These are phyloP conservation scores for Ramaria rubella DNA, from an alignment of 768 basidiomycete genomes.

Conservation along the genomic window DNA sequence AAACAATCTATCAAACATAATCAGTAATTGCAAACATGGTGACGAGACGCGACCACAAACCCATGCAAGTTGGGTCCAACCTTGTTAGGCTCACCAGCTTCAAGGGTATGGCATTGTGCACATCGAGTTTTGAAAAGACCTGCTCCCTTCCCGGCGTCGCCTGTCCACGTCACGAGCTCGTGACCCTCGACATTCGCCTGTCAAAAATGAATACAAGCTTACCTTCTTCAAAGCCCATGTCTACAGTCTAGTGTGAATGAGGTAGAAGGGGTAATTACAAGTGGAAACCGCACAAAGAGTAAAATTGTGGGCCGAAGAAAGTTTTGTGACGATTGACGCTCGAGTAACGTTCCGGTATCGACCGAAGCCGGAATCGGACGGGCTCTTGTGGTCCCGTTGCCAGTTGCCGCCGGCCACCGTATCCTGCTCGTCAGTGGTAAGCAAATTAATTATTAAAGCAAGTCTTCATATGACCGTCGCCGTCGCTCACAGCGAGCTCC, in stretches of 20 bases:
- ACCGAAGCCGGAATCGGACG: too few relatives aligned
- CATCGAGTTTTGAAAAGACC: constrained; percentile 94
- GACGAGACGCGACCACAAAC: constrained; percentile 35
- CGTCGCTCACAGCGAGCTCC: too few relatives aligned
- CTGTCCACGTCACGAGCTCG: constrained; percentile 28
- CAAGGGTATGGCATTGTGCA: constrained; percentile 89
- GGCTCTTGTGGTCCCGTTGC: too few relatives aligned
- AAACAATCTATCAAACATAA: constrained; percentile 46
- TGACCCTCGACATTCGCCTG: too few relatives aligned
- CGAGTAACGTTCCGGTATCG: background rate
- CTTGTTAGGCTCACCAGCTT: constrained; percentile 69
- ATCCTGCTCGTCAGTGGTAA: too few relatives aligned
- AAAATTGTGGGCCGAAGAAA: background rate
- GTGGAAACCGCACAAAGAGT: background rate
- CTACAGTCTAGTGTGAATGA: background rate
- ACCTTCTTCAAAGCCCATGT: constrained; percentile 10
- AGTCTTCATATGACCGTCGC: too few relatives aligned
- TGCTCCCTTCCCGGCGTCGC: constrained; percentile 88
- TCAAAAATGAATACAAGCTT: background rate
- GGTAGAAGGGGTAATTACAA: background rate
- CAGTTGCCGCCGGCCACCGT: too few relatives aligned
- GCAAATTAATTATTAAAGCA: too few relatives aligned
- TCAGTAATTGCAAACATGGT: background rate
- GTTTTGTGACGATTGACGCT: background rate
- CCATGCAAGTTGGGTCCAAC: constrained; percentile 96